Evolutionary conservation across 192 early-diverging fungal genomes (phyloP).

Genomic region (Gigaspora rosea): DNA sequence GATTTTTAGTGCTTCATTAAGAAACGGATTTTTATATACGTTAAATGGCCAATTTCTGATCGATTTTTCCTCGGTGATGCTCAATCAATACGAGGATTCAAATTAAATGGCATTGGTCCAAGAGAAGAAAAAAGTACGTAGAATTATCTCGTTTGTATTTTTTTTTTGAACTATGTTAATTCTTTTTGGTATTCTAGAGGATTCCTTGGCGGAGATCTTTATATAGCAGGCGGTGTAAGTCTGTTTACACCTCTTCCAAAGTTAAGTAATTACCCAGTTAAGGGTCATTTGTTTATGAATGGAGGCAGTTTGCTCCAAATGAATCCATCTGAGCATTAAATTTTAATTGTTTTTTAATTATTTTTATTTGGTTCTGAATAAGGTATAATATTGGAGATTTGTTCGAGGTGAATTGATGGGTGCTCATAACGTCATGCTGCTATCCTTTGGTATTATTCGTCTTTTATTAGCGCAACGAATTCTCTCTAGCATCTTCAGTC

Average conservation of each 20-base stretch:
- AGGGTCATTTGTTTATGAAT: slow-evolving; percentile 87
- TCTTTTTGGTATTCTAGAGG: slow-evolving; percentile 41
- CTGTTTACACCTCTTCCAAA: slow-evolving; percentile 82
- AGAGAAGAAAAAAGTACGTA: slow-evolving; percentile 72
- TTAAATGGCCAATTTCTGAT: slow-evolving; percentile 71
- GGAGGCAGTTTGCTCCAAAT: slow-evolving; percentile 71
- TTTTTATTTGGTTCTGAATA: not conserved
- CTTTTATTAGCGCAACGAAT: slow-evolving; percentile 25
- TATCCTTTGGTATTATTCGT: not conserved
- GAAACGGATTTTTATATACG: slow-evolving; percentile 68
- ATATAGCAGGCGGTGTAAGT: slow-evolving; percentile 76
- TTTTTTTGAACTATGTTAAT: not conserved
- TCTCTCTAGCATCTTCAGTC: slow-evolving; percentile 40
- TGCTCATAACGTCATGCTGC: not conserved
- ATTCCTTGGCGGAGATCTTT: slow-evolving; percentile 91
- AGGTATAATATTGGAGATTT: not conserved
- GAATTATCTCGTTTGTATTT: not conserved
- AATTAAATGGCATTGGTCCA: slow-evolving; percentile 84
- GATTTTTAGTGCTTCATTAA: slow-evolving; percentile 45
- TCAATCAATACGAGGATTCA: slow-evolving; percentile 85
- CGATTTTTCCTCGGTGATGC: slow-evolving; percentile 89
- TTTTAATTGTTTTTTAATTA: no score
- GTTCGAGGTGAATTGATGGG: not conserved
- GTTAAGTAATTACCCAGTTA: slow-evolving; percentile 62
- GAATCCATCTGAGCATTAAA: slow-evolving; percentile 41